Conservation (phyloP, 371 early-diverging fungal species). For the Apophysomyces trapeziformis region DNA sequence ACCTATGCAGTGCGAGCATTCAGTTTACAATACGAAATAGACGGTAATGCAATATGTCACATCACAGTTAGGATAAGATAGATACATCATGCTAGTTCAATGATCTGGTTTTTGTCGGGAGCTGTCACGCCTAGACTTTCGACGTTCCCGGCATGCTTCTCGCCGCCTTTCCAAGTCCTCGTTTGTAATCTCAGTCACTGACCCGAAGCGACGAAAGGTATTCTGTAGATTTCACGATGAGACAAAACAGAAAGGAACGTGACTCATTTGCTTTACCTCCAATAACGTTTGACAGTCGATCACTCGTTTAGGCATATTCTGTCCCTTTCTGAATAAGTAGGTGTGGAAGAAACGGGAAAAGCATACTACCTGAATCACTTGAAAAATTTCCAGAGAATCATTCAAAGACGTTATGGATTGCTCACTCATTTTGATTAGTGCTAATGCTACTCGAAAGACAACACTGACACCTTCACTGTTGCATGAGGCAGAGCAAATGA, state of each 20-base stretch:
- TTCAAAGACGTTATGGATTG: constrained; percentile 53
- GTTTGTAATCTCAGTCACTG: constrained; percentile 52
- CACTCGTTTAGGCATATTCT: constrained; percentile 68
- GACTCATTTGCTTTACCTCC: constrained; percentile 42
- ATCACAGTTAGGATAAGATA: too few relatives aligned
- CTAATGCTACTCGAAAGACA: constrained; percentile 71
- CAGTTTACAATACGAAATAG: too few relatives aligned
- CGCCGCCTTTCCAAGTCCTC: constrained; percentile 57
- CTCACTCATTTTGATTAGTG: constrained; percentile 71
- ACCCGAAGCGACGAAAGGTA: constrained; percentile 47
- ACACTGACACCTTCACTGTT: constrained; percentile 74
- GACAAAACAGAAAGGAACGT: neutral
- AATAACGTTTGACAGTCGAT: constrained; percentile 70
- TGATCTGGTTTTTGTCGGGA: neutral
- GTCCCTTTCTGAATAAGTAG: constrained; percentile 2
- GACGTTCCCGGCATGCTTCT: constrained; percentile 46
- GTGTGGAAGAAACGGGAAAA: neutral
- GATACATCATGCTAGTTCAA: neutral
- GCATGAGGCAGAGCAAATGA: neutral
- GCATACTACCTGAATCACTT: constrained; percentile 50
- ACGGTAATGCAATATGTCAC: too few relatives aligned
- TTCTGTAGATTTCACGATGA: constrained; percentile 19
- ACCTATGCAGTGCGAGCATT: too few relatives aligned
- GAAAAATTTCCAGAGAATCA: constrained; percentile 67
- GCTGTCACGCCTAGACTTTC: constrained; percentile 24